Percentiles rank a stretch among this genome's conserved stretches.
Conservation (phyloP, 495 filamentous ascomycete genomes). For the Podospora fimiseda region DNA sequence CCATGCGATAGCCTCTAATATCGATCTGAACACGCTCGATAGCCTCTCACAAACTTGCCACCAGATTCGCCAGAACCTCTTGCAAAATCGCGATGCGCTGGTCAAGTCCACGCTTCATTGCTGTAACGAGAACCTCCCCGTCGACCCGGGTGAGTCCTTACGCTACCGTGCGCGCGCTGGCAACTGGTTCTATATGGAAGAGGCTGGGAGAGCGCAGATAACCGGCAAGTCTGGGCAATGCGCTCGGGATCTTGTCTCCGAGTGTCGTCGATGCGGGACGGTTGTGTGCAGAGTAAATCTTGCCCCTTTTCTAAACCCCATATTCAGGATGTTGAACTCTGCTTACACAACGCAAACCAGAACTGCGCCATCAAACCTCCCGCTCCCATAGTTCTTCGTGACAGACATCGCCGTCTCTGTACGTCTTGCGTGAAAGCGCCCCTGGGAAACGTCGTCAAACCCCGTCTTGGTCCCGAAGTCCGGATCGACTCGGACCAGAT, state of each 20-base stretch:
- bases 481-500: slow-evolving; percentile 38
- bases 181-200: slow-evolving; percentile 48
- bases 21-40: slow-evolving; percentile 83
- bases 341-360: slow-evolving; percentile 34
- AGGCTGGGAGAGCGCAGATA: slow-evolving; percentile 23
- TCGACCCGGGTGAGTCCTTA: slow-evolving; percentile 42
- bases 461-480: slow-evolving; percentile 18
- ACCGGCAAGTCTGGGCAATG: slow-evolving; percentile 66
- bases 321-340: no score
- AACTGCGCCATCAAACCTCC: slow-evolving; percentile 82
- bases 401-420: slow-evolving; percentile 75
- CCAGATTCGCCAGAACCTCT: slow-evolving; percentile 65
- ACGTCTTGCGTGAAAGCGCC: slow-evolving; percentile 62
- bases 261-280: slow-evolving; percentile 69
- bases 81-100: slow-evolving; percentile 68
- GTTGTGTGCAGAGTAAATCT: slow-evolving; percentile 69
- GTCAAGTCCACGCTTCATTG: slow-evolving; percentile 70
- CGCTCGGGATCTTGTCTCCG: slow-evolving; percentile 76
- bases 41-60: slow-evolving; percentile 72
- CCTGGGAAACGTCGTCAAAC: slow-evolving; percentile 40
- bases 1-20: slow-evolving; percentile 60
- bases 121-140: slow-evolving; percentile 55
- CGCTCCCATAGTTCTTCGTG: slow-evolving; percentile 49
- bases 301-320: no score
- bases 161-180: slow-evolving; percentile 44